Conservation (phyloP, 2,329 filamentous ascomycete species). For the Xylaria sp. region DNA sequence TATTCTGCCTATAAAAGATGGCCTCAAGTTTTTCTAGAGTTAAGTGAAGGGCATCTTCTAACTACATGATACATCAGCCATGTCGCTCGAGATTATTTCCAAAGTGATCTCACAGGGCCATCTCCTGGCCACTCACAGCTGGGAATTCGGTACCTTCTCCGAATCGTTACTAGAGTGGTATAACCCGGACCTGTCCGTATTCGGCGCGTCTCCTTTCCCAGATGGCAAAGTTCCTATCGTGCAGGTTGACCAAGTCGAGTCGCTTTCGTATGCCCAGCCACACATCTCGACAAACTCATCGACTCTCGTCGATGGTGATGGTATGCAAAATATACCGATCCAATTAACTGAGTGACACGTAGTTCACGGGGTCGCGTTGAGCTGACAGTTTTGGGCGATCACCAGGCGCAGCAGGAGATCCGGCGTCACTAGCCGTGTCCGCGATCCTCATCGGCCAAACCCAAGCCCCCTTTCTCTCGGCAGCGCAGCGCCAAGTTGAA, state of each 20-base stretch:
- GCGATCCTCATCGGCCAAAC: conserved; percentile 57
- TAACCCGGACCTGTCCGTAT: conserved; percentile 43
- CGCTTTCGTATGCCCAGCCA: conserved; percentile 43
- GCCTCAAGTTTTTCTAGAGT: neutral
- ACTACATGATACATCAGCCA: neutral
- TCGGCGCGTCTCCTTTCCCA: conserved; percentile 46
- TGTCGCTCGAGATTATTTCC: conserved; percentile 40
- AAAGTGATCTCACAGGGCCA: conserved; percentile 44
- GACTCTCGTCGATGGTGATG: conserved; percentile 44
- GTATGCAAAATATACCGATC: conserved; percentile 25
- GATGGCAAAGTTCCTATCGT: conserved; percentile 52
- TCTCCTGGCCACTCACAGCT: conserved; percentile 45
- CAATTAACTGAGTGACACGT: neutral
- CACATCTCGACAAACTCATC: conserved; percentile 42
- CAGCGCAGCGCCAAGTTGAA: conserved; percentile 55
- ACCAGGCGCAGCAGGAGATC: conserved; percentile 55
- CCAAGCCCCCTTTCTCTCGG: conserved; percentile 50
- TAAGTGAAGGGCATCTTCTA: neutral
- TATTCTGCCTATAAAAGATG: neutral
- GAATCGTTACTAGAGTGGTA: conserved; percentile 46
- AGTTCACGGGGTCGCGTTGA: neutral
- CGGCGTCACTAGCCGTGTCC: conserved; percentile 57
- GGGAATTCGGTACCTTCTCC: conserved; percentile 46
- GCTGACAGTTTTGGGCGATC: conserved; percentile 15
- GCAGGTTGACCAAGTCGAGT: conserved; percentile 43